Evolutionary conservation across 108 stramenopile species (phyloP).

Genomic region (Craspedostauros australis): DNA sequence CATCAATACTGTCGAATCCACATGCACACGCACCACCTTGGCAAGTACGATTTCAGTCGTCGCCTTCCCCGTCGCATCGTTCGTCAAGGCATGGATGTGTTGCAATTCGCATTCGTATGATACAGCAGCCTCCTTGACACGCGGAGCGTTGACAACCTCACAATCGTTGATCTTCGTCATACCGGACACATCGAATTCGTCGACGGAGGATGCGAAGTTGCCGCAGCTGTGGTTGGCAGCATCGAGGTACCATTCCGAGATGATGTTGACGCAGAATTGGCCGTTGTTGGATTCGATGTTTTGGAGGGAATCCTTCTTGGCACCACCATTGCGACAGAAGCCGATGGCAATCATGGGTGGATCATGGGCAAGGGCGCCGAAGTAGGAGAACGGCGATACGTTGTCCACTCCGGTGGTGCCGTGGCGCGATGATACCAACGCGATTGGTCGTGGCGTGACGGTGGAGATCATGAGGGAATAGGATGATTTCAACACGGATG

Average conservation of each 20-base stretch:
- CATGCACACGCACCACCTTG: conserved; percentile 19
- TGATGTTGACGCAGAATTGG: conserved; percentile 16
- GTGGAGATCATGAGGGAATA: conserved; percentile 29
- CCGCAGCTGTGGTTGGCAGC: conserved; percentile 27
- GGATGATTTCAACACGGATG: conserved; percentile 4
- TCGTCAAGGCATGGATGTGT: conserved; percentile 9
- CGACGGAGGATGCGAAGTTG: conserved; percentile 7
- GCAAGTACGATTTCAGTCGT: conserved; percentile 26
- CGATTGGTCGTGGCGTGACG: conserved; percentile 23
- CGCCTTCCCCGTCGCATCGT: background rate
- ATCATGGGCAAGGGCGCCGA: conserved; percentile 17
- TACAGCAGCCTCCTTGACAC: conserved; percentile 18
- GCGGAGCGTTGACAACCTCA: conserved; percentile 12
- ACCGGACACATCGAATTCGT: conserved; percentile 17
- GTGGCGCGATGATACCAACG: conserved; percentile 3
- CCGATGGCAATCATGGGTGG: conserved; percentile 30
- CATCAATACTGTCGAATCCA: conserved; percentile 8
- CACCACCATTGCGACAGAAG: conserved; percentile 16
- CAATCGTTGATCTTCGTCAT: conserved; percentile 11
- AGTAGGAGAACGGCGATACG: conserved; percentile 25
- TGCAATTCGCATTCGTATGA: conserved; percentile 16
- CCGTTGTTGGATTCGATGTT: conserved; percentile 13
- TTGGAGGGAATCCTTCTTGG: conserved; percentile 15
- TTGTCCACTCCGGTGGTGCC: conserved; percentile 13
- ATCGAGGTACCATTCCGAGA: conserved; percentile 28